These are phyloP conservation scores for Mucor indicus DNA, from an alignment of 371 early-diverging fungal genomes.

Conservation along the genomic window DNA sequence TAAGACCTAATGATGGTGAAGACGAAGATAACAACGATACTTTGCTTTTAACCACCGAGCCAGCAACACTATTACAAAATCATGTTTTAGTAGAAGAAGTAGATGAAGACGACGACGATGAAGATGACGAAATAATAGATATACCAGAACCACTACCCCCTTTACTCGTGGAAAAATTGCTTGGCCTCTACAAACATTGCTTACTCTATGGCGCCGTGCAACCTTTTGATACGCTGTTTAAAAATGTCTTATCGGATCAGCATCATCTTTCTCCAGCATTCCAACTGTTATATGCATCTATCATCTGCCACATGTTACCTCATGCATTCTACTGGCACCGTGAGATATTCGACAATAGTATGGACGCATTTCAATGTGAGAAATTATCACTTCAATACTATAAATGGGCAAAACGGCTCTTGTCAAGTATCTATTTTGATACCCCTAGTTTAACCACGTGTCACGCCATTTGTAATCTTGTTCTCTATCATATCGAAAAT, in stretches of 20 bases:
- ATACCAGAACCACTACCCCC: slow-evolving; percentile 7
- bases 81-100: too few species aligned
- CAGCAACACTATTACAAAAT: not conserved
- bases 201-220: slow-evolving; percentile 40
- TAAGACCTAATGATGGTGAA: slow-evolving; percentile 18
- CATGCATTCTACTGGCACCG: slow-evolving; percentile 47
- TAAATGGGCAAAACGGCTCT: slow-evolving; percentile 32
- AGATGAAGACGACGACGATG: slow-evolving; percentile 7
- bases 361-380: slow-evolving; percentile 8
- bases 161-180: slow-evolving; percentile 7
- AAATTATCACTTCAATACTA: slow-evolving; percentile 32
- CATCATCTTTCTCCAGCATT: slow-evolving; percentile 14
- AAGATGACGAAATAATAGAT: not conserved
- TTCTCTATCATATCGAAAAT: slow-evolving; percentile 45
- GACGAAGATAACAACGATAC: slow-evolving; percentile 12
- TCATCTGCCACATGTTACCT: slow-evolving; percentile 39
- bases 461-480: slow-evolving; percentile 42
- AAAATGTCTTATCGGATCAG: slow-evolving; percentile 5
- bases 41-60: slow-evolving; percentile 1
- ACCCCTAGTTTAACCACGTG: slow-evolving; percentile 30
- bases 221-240: slow-evolving; percentile 25
- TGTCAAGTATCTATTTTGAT: slow-evolving; percentile 41
- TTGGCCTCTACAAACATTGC: slow-evolving; percentile 35
- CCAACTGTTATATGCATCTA: slow-evolving; percentile 30
- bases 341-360: slow-evolving; percentile 18